Percentiles rank a stretch among this genome's conserved stretches.
These are phyloP conservation scores for Aphanocladium album DNA, from an alignment of 2,329 filamentous ascomycete genomes.

Conservation along the genomic window DNA sequence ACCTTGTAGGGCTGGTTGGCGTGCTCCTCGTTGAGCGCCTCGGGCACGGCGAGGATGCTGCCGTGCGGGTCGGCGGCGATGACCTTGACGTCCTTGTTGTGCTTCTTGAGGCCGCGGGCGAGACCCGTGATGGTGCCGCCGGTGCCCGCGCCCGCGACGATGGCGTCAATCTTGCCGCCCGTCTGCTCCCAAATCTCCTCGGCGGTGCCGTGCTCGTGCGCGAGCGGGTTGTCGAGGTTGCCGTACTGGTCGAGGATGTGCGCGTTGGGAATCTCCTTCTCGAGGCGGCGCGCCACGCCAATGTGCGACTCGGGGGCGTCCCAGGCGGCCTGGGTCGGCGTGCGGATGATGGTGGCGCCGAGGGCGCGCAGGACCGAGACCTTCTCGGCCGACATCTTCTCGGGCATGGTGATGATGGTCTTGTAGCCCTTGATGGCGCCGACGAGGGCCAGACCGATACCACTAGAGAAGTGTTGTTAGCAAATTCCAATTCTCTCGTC, in stretches of 20 bases:
- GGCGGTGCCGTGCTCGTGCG: constrained; percentile 90
- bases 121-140: constrained; percentile 93
- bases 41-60: constrained; percentile 82
- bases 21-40: constrained; percentile 70
- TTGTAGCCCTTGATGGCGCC: constrained; percentile 96
- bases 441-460: constrained; percentile 90
- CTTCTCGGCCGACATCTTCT: constrained; percentile 99
- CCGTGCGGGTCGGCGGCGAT: constrained; percentile 90
- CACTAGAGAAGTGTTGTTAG: constrained; percentile 40
- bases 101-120: constrained; percentile 78
- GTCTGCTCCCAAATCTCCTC: constrained; percentile 96
- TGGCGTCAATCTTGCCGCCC: constrained; percentile 70
- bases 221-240: constrained; percentile 85
- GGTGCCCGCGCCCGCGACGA: constrained; percentile 90
- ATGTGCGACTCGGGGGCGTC: constrained; percentile 96
- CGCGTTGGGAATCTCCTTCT: constrained; percentile 94
- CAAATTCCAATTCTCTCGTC: background rate
- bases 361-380: constrained; percentile 90
- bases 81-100: constrained; percentile 79
- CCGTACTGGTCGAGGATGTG: constrained; percentile 97
- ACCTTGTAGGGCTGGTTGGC: constrained; percentile 91
- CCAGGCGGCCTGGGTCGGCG: constrained; percentile 90
- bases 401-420: constrained; percentile 95
- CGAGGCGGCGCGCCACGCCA: constrained; percentile 80
- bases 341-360: constrained; percentile 95